phyloP scores from a whole-genome alignment of 805 yeast genomes.

The Lachancea kluyveri region DNA sequence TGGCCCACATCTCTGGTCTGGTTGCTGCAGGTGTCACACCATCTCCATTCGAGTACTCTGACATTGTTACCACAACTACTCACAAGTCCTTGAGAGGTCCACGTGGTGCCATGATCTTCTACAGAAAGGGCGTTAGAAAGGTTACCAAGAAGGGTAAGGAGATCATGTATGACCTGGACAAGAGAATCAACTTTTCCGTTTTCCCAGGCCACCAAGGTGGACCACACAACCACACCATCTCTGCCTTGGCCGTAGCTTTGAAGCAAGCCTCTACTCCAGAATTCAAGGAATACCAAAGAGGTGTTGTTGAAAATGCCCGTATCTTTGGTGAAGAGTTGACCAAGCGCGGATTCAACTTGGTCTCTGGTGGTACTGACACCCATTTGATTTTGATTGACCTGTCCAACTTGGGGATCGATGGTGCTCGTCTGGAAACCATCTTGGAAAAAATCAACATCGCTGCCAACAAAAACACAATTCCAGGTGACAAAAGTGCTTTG shows the following conservation, averaged over 20 bases:
- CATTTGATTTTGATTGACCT: slow-evolving; percentile 84
- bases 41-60: slow-evolving; percentile 90
- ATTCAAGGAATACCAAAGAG: slow-evolving; percentile 77
- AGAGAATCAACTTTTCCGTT: slow-evolving; percentile 89
- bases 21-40: slow-evolving; percentile 92
- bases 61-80: slow-evolving; percentile 95
- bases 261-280: slow-evolving; percentile 89
- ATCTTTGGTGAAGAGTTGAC: slow-evolving; percentile 64
- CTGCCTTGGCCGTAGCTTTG: slow-evolving; percentile 92
- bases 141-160: slow-evolving; percentile 81
- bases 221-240: slow-evolving; percentile 96
- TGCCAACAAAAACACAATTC: slow-evolving; percentile 91
- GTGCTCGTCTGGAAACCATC: slow-evolving; percentile 91
- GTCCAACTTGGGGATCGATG: slow-evolving; percentile 73
- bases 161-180: slow-evolving; percentile 79
- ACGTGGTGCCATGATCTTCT: slow-evolving; percentile 97
- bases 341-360: slow-evolving; percentile 63
- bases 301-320: slow-evolving; percentile 77
- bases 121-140: slow-evolving; percentile 87
- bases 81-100: slow-evolving; percentile 98
- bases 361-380: slow-evolving; percentile 91
- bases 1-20: slow-evolving; percentile 97
- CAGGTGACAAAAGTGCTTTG: slow-evolving; percentile 92
- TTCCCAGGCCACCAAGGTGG: slow-evolving; percentile 99
- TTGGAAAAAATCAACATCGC: slow-evolving; percentile 90